Conservation (phyloP, 2,329 filamentous ascomycete genomes). For the Botrytis galanthina region DNA sequence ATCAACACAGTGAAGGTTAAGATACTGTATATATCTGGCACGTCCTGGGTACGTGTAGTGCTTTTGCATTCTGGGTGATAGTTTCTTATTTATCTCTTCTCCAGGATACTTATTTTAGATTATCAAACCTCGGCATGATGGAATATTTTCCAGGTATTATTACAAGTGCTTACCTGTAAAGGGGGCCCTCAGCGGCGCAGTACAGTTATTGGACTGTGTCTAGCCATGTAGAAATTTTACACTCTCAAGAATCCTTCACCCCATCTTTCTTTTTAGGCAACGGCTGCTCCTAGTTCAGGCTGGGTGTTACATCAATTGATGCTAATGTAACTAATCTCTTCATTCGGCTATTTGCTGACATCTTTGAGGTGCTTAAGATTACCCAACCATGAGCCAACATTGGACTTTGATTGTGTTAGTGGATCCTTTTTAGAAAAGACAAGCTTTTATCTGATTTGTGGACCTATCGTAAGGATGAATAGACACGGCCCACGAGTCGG, state of each 20-base stretch:
- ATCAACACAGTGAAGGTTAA: neutral
- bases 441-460: neutral
- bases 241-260: neutral
- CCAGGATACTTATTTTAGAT: no score
- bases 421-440: neutral
- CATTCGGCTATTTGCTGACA: neutral
- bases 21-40: neutral
- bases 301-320: neutral
- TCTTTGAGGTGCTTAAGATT: neutral
- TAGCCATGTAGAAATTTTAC: neutral
- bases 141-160: neutral
- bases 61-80: neutral
- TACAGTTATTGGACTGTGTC: neutral
- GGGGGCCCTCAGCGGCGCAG: neutral
- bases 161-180: neutral
- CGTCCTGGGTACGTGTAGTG: neutral
- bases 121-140: neutral
- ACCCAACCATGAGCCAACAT: neutral
- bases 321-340: neutral
- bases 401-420: neutral
- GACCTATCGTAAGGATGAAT: constrained; percentile 2
- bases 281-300: constrained; percentile 1
- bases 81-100: neutral
- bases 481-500: neutral
- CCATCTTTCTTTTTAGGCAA: neutral